Evolutionary conservation across 371 early-diverging fungal genomes (phyloP).

Genomic region (Actinomucor elegans): DNA sequence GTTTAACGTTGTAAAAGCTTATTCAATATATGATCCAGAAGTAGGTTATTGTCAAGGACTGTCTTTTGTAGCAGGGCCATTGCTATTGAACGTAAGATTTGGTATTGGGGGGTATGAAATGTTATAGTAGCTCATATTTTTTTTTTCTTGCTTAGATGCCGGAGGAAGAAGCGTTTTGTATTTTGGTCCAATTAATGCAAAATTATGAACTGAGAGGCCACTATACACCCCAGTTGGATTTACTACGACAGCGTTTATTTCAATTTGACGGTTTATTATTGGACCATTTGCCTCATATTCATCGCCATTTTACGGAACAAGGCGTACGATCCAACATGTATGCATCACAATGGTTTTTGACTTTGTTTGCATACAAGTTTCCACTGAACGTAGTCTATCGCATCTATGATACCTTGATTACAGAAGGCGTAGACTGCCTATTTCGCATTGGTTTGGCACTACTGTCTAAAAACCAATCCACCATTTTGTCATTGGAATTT

Average conservation of each 20-base stretch:
- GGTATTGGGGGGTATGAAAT: no score
- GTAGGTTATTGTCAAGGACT: constrained; percentile 97
- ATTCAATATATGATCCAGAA: constrained; percentile 85
- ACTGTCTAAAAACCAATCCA: constrained; percentile 74
- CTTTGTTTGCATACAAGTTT: constrained; percentile 94
- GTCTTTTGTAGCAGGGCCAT: constrained; percentile 86
- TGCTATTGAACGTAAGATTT: constrained; percentile 87
- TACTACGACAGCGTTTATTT: constrained; percentile 78
- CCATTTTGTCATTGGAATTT: constrained; percentile 77
- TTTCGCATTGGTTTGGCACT: constrained; percentile 85
- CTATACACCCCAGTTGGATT: constrained; percentile 83
- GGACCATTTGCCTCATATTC: constrained; percentile 78
- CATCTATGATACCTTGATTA: constrained; percentile 88
- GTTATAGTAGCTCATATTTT: background rate
- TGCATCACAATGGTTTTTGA: constrained; percentile 94
- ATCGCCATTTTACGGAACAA: constrained; percentile 75
- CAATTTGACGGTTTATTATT: constrained; percentile 86
- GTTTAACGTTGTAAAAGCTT: constrained; percentile 91
- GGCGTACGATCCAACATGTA: constrained; percentile 90
- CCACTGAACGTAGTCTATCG: constrained; percentile 88
- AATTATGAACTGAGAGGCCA: constrained; percentile 84
- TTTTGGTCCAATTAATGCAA: constrained; percentile 84
- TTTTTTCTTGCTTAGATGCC: constrained; percentile 81
- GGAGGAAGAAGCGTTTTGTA: constrained; percentile 94
- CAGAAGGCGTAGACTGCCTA: constrained; percentile 84